Conservation (phyloP, 768 basidiomycete genomes). For the Infundibulicybe gibba region DNA sequence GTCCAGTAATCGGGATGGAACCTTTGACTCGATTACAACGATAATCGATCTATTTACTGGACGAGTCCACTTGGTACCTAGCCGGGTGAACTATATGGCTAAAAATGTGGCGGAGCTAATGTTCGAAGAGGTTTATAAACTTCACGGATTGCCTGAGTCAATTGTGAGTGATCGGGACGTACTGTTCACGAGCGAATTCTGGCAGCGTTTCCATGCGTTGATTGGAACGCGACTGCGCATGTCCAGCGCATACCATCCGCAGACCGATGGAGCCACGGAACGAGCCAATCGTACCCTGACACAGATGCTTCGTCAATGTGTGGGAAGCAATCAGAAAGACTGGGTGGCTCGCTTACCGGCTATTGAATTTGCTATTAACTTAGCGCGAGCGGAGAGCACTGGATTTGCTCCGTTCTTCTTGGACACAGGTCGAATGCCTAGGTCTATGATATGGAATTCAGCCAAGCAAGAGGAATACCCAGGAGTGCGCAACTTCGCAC, state of each 20-base stretch:
- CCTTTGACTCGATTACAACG: slow-evolving; percentile 13
- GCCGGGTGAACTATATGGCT: slow-evolving; percentile 6
- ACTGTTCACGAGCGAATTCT: slow-evolving; percentile 5
- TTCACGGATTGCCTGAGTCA: slow-evolving; percentile 28
- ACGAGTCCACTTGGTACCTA: slow-evolving; percentile 14
- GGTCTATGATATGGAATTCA: slow-evolving; percentile 12
- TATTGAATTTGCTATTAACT: slow-evolving; percentile 35
- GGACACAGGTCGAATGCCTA: slow-evolving; percentile 16
- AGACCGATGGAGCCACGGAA: slow-evolving; percentile 30
- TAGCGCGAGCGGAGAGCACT: slow-evolving; percentile 26
- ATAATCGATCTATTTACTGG: no score
- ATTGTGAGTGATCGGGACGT: slow-evolving; percentile 17
- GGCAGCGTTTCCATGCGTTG: slow-evolving; percentile 10
- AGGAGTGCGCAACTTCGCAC: slow-evolving; percentile 19
- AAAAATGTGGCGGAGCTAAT: slow-evolving; percentile 12
- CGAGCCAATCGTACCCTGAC: slow-evolving; percentile 23
- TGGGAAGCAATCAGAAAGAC: slow-evolving; percentile 18
- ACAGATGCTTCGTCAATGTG: slow-evolving; percentile 22
- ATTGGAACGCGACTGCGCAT: slow-evolving; percentile 15
- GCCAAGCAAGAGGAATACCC: slow-evolving; percentile 5
- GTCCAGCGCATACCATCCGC: slow-evolving; percentile 31
- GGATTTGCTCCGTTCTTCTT: slow-evolving; percentile 31
- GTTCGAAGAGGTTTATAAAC: slow-evolving; percentile 14
- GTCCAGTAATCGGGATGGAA: slow-evolving; percentile 11
- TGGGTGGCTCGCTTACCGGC: slow-evolving; percentile 23